Evolutionary conservation across 176 grass and related monocot species (phyloP), one percentile per base, ranked within the genome.

Genomic region (Rhynchospora tenuis): DNA sequence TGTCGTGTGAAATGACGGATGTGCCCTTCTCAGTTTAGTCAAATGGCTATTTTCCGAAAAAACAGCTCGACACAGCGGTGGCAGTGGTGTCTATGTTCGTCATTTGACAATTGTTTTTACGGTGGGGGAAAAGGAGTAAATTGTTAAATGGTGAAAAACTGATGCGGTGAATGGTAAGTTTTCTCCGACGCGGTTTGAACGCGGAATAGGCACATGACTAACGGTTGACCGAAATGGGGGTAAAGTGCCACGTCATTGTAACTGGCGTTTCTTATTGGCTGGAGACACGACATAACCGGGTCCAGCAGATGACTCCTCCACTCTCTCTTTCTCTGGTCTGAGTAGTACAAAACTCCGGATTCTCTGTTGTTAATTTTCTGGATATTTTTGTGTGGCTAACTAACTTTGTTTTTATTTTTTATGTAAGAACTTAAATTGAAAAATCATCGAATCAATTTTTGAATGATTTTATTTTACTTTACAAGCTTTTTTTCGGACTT

Each of bases 121-220:
- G 7, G 24, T 22, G 6, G 29, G 17, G 23, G 29, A 8, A 22
- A 67, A 52, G 6, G 14, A 51, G 80, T 64, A 26, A 48, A 17
- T 4, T 0, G 56, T 5, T 59, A 59, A 60, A 20, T 22, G 20
- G 9, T n/a, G 16, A 63, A 65, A 65, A 64, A 67, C 22, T 17
- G 80, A 48, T 28, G 38, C 19, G 46, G 42, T 82, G 59, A 58
- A 82, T 47, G 80, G 80, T 82, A 65, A 55, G 8, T 17, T 15
- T 55, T 54, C 73, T 27, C 14, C 20, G 60, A 82, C 80, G 80
- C 80, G 80, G 60, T 82, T 64, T 24, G 60, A 28, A 82, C 80
- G 80, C 80, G 80, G 68, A 73, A 2, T 45, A 19, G 17, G 51
- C 59, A 66, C 22, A 65, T 17, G 80, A 66, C 80, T 82, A 82